These are phyloP conservation scores for Leccinum truebloodii DNA, from an alignment of 768 basidiomycete genomes.

Conservation along the genomic window DNA sequence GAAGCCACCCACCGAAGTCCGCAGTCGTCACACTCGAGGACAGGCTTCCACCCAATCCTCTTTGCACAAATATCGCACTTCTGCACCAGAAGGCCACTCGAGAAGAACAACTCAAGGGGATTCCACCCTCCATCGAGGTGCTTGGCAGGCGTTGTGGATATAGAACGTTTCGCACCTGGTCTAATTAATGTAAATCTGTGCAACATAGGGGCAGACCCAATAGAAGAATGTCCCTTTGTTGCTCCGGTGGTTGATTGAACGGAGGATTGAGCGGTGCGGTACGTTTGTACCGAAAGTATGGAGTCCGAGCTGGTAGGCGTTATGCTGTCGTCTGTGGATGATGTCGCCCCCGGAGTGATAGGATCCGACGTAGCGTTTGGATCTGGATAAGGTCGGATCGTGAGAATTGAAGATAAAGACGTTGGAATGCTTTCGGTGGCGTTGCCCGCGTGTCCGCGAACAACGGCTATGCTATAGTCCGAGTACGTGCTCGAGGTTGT, in stretches of 20 bases:
- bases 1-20: constrained; percentile 56
- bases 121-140: constrained; percentile 56
- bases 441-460: constrained; percentile 49
- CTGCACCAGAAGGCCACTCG: constrained; percentile 64
- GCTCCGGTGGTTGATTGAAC: constrained; percentile 58
- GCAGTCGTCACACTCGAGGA: constrained; percentile 89
- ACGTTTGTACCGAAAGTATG: constrained; percentile 57
- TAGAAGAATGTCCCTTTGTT: constrained; percentile 77
- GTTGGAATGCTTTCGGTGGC: constrained; percentile 44
- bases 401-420: constrained; percentile 72
- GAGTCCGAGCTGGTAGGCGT: constrained; percentile 48
- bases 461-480: constrained; percentile 71
- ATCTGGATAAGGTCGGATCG: constrained; percentile 58
- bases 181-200: constrained; percentile 89
- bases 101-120: constrained; percentile 78
- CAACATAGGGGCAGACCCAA: constrained; percentile 56
- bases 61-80: constrained; percentile 86
- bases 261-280: constrained; percentile 60
- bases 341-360: constrained; percentile 38
- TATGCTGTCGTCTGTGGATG: constrained; percentile 28
- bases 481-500: constrained; percentile 46
- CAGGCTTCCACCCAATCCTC: constrained; percentile 83
- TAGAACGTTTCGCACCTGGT: constrained; percentile 64
- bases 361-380: constrained; percentile 47
- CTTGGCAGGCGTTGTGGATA: constrained; percentile 30